Evolutionary conservation across 2,329 filamentous ascomycete genomes (phyloP), one percentile per base, ranked within the genome.

Genomic region (Tricladium varicosporioides): DNA sequence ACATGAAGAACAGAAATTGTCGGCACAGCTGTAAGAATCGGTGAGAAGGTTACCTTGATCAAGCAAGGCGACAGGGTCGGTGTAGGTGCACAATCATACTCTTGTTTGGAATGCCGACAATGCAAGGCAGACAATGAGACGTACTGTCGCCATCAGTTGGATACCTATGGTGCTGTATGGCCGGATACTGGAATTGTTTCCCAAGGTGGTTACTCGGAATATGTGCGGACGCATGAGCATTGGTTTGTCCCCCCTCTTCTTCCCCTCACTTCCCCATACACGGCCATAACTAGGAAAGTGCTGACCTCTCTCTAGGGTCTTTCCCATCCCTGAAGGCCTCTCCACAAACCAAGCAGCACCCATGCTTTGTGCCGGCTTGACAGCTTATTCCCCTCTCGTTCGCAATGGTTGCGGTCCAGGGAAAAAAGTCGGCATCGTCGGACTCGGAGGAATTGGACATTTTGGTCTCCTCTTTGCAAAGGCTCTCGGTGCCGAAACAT

Each of bases 321-420:
- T 83, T 69, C 87, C 88, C 68, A 92, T 95, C 62, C 91, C 91
- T 36, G 89, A 92, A 32, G 83, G 78, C 52, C 80, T 95, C 47
- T 67, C 77, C 9, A 82, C 79, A 63, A 72, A 75, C 54, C 74
- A 86, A 51, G 89, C 86, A 1, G 91, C 89, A 1, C 89, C 88
- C 9, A 91, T 92, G 88, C 80, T 94, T 64, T 95, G 91, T 73
- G 91, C 89, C 43, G 91, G 91, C 61, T 79, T 95, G 63, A 95
- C 91, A 2, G 85, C 85, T 58, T 95, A 86, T 76, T 88, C 83
- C 59, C 91, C 91, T 1, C 79, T 96, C 13, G 86, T 89, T 62
- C 82, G 90, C 49, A 86, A 92, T 68, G 88, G 88, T 18, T 81
- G 82, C 58, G 88, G 88, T 0, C 88, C 88, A 1, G 90, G 91